These are phyloP conservation scores for Senna tora DNA, from an alignment of 306 rosid genomes.

Conservation along the genomic window DNA sequence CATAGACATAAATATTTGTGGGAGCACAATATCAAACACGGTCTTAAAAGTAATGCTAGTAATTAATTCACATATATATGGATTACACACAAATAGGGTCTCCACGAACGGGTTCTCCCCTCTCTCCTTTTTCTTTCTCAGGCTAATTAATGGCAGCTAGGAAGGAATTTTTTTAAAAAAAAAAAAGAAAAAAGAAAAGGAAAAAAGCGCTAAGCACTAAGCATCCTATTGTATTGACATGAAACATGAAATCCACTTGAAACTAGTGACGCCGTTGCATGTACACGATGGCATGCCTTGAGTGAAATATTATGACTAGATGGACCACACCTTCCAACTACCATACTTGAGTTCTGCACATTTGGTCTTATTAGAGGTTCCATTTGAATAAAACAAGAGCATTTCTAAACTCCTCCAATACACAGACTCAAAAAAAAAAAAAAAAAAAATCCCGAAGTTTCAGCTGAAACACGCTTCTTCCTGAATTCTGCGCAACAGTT, in stretches of 20 bases:
- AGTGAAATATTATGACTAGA: background rate
- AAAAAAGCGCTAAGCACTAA: background rate
- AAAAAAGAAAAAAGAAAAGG: background rate
- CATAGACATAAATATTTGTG: background rate
- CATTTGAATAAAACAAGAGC: background rate
- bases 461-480: conserved; percentile 55
- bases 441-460: background rate
- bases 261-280: conserved; percentile 27
- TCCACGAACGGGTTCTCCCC: background rate
- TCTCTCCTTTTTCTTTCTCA: background rate
- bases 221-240: conserved; percentile 31
- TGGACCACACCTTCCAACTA: background rate
- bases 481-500: conserved; percentile 60
- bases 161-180: no score
- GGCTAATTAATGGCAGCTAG: background rate
- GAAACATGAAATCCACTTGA: conserved; percentile 27
- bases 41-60: conserved; percentile 8
- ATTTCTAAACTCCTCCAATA: conserved; percentile 3
- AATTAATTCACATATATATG: background rate
- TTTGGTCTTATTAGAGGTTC: conserved; percentile 21
- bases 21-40: background rate
- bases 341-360: conserved; percentile 25
- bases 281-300: conserved; percentile 21
- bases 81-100: background rate
- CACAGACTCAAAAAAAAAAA: background rate